Conservation (phyloP, 176 grass and related monocot species). For the Hordeum marinum region DNA sequence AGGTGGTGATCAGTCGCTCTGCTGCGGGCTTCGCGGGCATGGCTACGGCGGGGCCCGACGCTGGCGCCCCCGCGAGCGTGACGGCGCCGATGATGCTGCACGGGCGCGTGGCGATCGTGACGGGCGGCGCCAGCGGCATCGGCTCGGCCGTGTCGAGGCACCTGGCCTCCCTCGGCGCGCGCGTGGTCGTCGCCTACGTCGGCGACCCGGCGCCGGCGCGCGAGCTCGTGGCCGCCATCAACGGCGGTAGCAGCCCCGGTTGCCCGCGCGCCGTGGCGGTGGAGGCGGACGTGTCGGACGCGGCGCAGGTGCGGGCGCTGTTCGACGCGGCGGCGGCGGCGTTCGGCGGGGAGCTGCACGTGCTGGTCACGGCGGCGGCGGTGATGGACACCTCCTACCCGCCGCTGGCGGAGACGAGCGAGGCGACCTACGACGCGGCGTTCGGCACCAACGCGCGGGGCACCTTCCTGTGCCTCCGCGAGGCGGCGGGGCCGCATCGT, state of each 20-base stretch:
- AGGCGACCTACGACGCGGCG: conserved; percentile 34
- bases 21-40: not conserved
- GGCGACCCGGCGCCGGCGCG: conserved; percentile 30
- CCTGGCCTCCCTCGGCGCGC: conserved; percentile 57
- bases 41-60: not conserved
- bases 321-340: conserved; percentile 46
- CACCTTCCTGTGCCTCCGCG: conserved; percentile 67
- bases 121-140: conserved; percentile 58
- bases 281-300: conserved; percentile 34
- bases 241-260: not conserved
- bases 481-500: conserved; percentile 52
- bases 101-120: conserved; percentile 57
- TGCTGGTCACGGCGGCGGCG: conserved; percentile 51
- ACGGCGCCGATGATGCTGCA: conserved; percentile 28
- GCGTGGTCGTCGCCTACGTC: conserved; percentile 48
- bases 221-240: conserved; percentile 31
- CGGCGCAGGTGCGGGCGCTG: conserved; percentile 37
- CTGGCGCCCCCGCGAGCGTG: not conserved
- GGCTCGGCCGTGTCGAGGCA: conserved; percentile 47
- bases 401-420: conserved; percentile 32
- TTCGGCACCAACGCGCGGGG: conserved; percentile 51
- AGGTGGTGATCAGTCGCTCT: no score
- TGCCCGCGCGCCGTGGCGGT: conserved; percentile 23
- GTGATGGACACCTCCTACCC: conserved; percentile 48
- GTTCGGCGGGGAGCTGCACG: conserved; percentile 55